phyloP scores from a whole-genome alignment of 2,329 filamentous ascomycete species.

The Pseudogymnoascus verrucosus region DNA sequence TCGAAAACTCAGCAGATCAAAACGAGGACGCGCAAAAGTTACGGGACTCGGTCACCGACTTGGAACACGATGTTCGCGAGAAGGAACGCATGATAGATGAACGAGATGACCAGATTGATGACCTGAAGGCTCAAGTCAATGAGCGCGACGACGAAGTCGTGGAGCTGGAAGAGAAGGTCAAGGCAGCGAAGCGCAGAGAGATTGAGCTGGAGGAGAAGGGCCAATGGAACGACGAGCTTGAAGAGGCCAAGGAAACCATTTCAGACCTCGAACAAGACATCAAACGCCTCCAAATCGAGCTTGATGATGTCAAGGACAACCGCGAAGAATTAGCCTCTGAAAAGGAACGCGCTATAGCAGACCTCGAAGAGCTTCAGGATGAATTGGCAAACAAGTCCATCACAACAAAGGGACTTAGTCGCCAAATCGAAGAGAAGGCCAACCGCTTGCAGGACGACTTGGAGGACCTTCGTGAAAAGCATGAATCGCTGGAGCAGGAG shows the following conservation, averaged over 20 bases:
- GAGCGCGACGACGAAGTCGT: slow-evolving; percentile 45
- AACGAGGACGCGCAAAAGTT: slow-evolving; percentile 57
- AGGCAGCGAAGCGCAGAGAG: slow-evolving; percentile 43
- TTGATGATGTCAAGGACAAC: slow-evolving; percentile 47
- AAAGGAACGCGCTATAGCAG: slow-evolving; percentile 48
- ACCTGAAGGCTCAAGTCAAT: slow-evolving; percentile 47
- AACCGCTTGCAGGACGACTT: slow-evolving; percentile 60
- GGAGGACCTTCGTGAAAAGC: slow-evolving; percentile 40
- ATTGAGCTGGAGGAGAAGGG: slow-evolving; percentile 51
- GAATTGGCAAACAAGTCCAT: slow-evolving; percentile 75
- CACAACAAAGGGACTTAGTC: slow-evolving; percentile 63
- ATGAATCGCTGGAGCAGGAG: slow-evolving; percentile 33
- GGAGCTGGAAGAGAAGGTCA: slow-evolving; percentile 51
- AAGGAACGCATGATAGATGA: slow-evolving; percentile 68
- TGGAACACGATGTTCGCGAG: slow-evolving; percentile 67
- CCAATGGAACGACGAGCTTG: slow-evolving; percentile 42
- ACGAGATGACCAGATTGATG: slow-evolving; percentile 66
- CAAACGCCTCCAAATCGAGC: slow-evolving; percentile 45
- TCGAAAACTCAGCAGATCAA: slow-evolving; percentile 49
- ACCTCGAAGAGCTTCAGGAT: slow-evolving; percentile 61
- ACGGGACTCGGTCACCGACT: slow-evolving; percentile 64
- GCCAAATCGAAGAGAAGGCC: slow-evolving; percentile 66
- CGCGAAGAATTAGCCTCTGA: slow-evolving; percentile 45
- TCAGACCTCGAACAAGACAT: slow-evolving; percentile 49
- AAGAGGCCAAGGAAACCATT: slow-evolving; percentile 49